A percentile compares a stretch with the other conserved stretches of the same genome.
These are phyloP conservation scores for Penicillium sp. DNA, from an alignment of 2,329 filamentous ascomycete genomes.

Conservation along the genomic window DNA sequence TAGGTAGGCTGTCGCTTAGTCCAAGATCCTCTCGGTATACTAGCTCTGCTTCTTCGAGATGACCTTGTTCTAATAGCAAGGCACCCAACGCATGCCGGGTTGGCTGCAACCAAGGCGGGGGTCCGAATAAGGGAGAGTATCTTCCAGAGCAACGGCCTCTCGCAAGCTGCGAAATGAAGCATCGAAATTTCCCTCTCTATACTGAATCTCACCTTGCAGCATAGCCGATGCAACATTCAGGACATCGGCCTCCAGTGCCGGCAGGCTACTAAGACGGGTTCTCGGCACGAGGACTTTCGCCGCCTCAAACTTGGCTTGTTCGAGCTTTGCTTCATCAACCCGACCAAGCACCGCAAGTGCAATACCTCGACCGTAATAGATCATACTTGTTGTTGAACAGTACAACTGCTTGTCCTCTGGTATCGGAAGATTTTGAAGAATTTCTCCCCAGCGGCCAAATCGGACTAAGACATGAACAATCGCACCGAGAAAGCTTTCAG, in stretches of 20 bases:
- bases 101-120: constrained; percentile 4
- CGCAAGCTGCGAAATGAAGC: constrained; percentile 59
- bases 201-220: constrained; percentile 71
- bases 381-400: background rate
- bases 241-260: background rate
- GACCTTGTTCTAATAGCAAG: background rate
- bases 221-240: constrained; percentile 52
- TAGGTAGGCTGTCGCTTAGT: background rate
- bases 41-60: background rate
- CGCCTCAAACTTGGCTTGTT: background rate
- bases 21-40: background rate
- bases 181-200: constrained; percentile 60
- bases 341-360: background rate
- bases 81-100: background rate
- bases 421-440: background rate
- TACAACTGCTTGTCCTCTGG: background rate
- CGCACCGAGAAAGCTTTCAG: background rate
- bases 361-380: background rate
- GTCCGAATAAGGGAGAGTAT: constrained; percentile 29
- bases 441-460: background rate
- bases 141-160: constrained; percentile 59
- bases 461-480: background rate
- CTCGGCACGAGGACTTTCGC: background rate
- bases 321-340: background rate
- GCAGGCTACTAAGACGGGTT: background rate